Base-by-base conservation (phyloP, 2,329 filamentous ascomycete genomes). In the Chrysoporthe deuterocubensis region DNA sequence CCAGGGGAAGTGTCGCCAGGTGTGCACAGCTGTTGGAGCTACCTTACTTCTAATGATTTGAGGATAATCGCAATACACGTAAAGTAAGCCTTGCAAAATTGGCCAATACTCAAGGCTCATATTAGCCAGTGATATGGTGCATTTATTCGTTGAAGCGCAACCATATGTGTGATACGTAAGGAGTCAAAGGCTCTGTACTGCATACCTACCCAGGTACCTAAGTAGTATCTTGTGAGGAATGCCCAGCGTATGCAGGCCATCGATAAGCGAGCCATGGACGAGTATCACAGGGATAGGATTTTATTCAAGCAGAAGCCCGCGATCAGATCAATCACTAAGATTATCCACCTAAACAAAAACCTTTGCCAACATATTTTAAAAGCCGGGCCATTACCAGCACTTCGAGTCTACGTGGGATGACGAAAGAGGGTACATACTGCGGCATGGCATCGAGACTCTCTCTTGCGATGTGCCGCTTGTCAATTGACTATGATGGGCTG, bases 1-100 rank as follows among this genome's bases (percentile, higher is more conserved):
- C 82, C 85, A 90, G 0, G 81, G 82, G 70, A 87, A 81, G 1
- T 72, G 64, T 4, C 61, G 71, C 79, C 80, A 86, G 5, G 81
- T 77, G 1, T 71, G 77, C 4, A 26, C 26, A 26, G 26, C 26
- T 26, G 26, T 26, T 26, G 26, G 26, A 26, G 26, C 26, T 26
- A 26, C 26, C 26, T 26, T 26, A 2, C 26, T 26, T 26, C 26
- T 26, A 26, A 26, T 26, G 26, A 26, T 26, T 26, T 26, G 26
- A 26, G 26, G 26, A 26, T 26, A 26, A 26, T 26, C 26, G 26
- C 26, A 26, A 26, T 26, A 26, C 26, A 26, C 26, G 26, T 26
- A 26, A 26, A 26, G 26, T 26, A 26, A 26, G 26, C 26, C 26
- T 26, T 26, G 2, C 26, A 26, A 26, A 26, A 26, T 26, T 26